These are phyloP conservation scores for Verticillium tricorpus DNA, from an alignment of 2,329 filamentous ascomycete species.

Conservation along the genomic window DNA sequence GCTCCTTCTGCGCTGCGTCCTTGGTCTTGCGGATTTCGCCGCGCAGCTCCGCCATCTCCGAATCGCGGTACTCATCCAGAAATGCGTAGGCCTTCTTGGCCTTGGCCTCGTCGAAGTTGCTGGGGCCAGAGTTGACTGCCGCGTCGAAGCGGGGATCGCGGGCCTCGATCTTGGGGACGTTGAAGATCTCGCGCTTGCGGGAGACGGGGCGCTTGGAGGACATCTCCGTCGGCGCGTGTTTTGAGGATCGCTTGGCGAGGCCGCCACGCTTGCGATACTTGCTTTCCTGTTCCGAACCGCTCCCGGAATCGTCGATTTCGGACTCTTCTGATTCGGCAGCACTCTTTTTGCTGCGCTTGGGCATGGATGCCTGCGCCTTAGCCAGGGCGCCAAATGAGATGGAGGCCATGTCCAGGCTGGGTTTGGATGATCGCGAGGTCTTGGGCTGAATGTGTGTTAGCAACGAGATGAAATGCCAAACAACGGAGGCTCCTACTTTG, in stretches of 20 bases:
- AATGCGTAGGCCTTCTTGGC: slow-evolving; percentile 77
- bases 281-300: slow-evolving; percentile 21
- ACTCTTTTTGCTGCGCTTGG: slow-evolving; percentile 20
- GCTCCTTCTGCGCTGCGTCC: slow-evolving; percentile 60
- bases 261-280: slow-evolving; percentile 20
- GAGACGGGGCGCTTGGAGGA: slow-evolving; percentile 81
- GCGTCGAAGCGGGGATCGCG: slow-evolving; percentile 90
- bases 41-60: slow-evolving; percentile 75
- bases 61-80: slow-evolving; percentile 76
- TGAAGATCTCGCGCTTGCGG: slow-evolving; percentile 70
- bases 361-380: slow-evolving; percentile 72
- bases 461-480: neutral
- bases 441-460: slow-evolving; percentile 22
- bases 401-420: slow-evolving; percentile 43
- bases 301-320: slow-evolving; percentile 18
- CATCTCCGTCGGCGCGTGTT: slow-evolving; percentile 83
- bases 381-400: slow-evolving; percentile 90
- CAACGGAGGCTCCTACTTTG: neutral
- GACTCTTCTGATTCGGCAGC: slow-evolving; percentile 18
- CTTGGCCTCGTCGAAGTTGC: slow-evolving; percentile 49
- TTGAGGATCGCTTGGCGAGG: slow-evolving; percentile 53
- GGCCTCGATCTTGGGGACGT: slow-evolving; percentile 50
- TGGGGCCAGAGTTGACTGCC: slow-evolving; percentile 41
- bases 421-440: slow-evolving; percentile 12
- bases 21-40: slow-evolving; percentile 62